These are phyloP conservation scores for Hymenoscyphus infarciens DNA, from an alignment of 2,329 filamentous ascomycete genomes.

Conservation along the genomic window DNA sequence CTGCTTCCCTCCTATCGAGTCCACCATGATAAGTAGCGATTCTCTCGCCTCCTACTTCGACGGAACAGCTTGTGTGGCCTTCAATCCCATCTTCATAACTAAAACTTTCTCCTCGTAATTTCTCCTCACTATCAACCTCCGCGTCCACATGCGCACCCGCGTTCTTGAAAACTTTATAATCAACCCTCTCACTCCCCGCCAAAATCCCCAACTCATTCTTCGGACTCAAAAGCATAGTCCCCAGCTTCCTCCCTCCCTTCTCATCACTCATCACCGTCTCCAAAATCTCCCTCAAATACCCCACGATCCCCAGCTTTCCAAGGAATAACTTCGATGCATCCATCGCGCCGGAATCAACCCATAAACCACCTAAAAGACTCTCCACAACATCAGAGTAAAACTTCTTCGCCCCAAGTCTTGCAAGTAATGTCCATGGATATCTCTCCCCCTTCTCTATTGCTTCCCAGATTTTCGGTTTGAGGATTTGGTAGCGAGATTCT, in stretches of 20 bases:
- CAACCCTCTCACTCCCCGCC: neutral
- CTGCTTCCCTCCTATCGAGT: neutral
- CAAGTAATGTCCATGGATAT: conserved; percentile 77
- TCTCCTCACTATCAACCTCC: neutral
- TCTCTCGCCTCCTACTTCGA: neutral
- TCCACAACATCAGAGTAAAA: conserved; percentile 84
- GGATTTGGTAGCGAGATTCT: conserved; percentile 27
- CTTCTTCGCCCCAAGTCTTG: conserved; percentile 64
- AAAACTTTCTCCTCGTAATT: neutral
- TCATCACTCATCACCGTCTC: conserved; percentile 22
- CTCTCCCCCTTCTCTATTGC: conserved; percentile 47
- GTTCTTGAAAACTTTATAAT: neutral
- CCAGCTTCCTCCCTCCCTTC: neutral
- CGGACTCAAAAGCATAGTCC: neutral
- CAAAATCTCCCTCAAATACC: conserved; percentile 59
- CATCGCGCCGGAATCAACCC: conserved; percentile 70
- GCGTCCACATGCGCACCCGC: no score
- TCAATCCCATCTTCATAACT: neutral
- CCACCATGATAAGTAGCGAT: neutral
- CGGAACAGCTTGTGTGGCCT: neutral
- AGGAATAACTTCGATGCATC: conserved; percentile 58
- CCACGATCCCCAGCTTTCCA: conserved; percentile 60
- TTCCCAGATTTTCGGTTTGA: conserved; percentile 46
- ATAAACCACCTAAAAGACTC: conserved; percentile 75
- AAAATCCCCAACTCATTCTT: neutral